Evolutionary conservation across 2,329 filamentous ascomycete genomes (phyloP), one percentile per base, ranked within the genome.

Genomic region (Incumbomyces lentus): DNA sequence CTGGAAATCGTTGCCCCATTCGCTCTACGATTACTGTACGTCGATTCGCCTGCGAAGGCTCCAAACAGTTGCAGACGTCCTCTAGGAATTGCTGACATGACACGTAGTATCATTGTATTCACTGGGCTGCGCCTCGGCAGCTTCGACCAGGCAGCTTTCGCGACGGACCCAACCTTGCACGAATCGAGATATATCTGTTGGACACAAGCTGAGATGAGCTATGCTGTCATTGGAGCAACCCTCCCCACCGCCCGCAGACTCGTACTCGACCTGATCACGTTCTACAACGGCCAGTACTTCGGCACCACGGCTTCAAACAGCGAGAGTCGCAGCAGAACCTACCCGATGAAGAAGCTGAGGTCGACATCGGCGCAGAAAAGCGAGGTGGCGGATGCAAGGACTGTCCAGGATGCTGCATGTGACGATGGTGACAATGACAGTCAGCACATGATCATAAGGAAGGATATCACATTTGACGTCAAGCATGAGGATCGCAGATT

Each of bases 161-260:
- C 65, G 6, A 14, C 52, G 11, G 57, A 68, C 44, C 64, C 62
- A 11, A 62, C 65, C 1, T 60, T 72, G 5, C 44, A 58, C 17
- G 64, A 63, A 14, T 60, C 63, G 11, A 54, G 62, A 11, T 58
- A 62, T 2, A 59, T 55, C 2, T 58, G 67, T 1, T 60, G 62
- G 36, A 64, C 63, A 0, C 67, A 71, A 48, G 56, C 66, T 33
- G 62, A 71, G 48, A 52, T 70, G 10, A 59, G 60, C 46, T 65
- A 67, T 41, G 62, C 62, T 33, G 60, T 71, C 7, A 58, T 70
- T 2, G 60, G 66, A 16, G 62, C 64, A n/a, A 69, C 64, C 0
- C 62, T 65, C 6, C 67, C 68, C 0, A 69, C 66, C 43, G 59
- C 71, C n/a, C 64, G 67, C 33, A 66, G 68, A 2, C 70, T 72